Evolutionary conservation across 1,284 basidiomycete genomes (phyloP), one percentile per base, ranked within the genome.

Genomic region (Fistulina hepatica): DNA sequence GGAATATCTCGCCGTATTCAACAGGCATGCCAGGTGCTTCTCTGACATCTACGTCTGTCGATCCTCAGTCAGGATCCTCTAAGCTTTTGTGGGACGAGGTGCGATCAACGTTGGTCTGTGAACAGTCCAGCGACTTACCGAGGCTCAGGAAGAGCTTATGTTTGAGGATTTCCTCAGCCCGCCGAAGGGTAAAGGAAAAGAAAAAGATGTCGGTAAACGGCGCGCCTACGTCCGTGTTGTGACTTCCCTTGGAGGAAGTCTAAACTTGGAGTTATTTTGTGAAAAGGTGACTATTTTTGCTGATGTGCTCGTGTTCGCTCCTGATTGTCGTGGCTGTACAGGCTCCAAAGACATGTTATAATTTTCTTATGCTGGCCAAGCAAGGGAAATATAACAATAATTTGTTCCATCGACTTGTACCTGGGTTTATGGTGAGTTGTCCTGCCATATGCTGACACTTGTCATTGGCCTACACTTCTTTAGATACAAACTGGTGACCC

Each of bases 311-410:
- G 11, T 28, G 17, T 9, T 37, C 28, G 15, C 9, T 23, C 4
- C 12, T 20, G 25, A 35, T 27, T 19, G 38, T 32, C 7, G 10
- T 8, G 20, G 27, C 6, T 27, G 43, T 26, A 20, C 41, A 91
- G 77, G 94, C 93, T 5, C 94, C 94, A 0, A 93, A 94, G 61
- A 97, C 94, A 1, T 94, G 92, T 52, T 98, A 97, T 59, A 98
- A 98, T 60, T 98, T 97, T 59, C 63, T 98, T 13, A 85, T 85
- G 78, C 71, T 97, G 4, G 90, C 92, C 0, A 76, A 78, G 47
- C 65, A 79, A 23, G 91, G 92, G 3, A 90, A 92, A 50, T 99
- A 97, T 56, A 81, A 97, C 49, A 67, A 89, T 49, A 81, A 77
- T 43, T 56, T 84, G 21, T 99, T 98, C 59, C 94, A 99, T 55